phyloP scores from a whole-genome alignment of 352 stramenopile genomes.

The Pythium scleroteichum region DNA sequence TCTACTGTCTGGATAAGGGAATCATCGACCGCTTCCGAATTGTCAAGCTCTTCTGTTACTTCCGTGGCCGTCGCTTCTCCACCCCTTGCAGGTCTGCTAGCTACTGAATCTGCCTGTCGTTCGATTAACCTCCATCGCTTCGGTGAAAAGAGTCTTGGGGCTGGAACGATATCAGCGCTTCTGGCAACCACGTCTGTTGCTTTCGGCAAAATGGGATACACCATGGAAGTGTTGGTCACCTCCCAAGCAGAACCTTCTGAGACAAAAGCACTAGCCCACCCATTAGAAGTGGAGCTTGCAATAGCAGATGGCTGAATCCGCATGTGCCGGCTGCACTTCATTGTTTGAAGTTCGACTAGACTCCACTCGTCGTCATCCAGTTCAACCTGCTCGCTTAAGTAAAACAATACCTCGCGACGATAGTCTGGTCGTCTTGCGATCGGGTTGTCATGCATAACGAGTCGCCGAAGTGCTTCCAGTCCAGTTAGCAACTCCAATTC shows the following conservation, averaged over 20 bases:
- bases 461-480: slow-evolving; percentile 37
- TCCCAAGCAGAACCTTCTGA: neutral
- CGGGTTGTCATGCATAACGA: slow-evolving; percentile 79
- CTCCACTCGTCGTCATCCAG: slow-evolving; percentile 69
- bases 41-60: slow-evolving; percentile 15
- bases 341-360: slow-evolving; percentile 60
- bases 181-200: slow-evolving; percentile 5
- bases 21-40: neutral
- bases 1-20: slow-evolving; percentile 41
- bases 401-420: slow-evolving; percentile 80
- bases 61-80: slow-evolving; percentile 23
- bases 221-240: slow-evolving; percentile 10
- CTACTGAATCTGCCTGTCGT: slow-evolving; percentile 10
- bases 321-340: slow-evolving; percentile 65
- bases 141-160: slow-evolving; percentile 22
- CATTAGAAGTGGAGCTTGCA: neutral
- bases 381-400: slow-evolving; percentile 62
- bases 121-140: slow-evolving; percentile 10
- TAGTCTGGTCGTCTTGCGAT: slow-evolving; percentile 74
- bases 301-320: slow-evolving; percentile 11
- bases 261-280: neutral
- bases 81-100: slow-evolving; percentile 10
- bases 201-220: slow-evolving; percentile 21
- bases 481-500: slow-evolving; percentile 55
- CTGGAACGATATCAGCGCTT: slow-evolving; percentile 19